Evolutionary conservation across 208 protist species (phyloP).

Genomic region (Lotmaria passim): DNA sequence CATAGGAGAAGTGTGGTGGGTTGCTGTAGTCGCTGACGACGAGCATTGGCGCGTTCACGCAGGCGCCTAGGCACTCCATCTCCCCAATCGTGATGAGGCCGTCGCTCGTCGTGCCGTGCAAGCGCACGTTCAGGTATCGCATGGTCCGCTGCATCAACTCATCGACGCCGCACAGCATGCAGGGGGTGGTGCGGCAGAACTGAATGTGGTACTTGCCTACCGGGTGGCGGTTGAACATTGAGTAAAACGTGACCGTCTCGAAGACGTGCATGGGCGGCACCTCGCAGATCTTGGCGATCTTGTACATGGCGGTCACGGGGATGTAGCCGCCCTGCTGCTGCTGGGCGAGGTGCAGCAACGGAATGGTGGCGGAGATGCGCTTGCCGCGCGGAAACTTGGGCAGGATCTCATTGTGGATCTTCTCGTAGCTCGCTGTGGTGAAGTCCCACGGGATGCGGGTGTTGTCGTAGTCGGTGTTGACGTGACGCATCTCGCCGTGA

Average conservation of each 20-base stretch:
- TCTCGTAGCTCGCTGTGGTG: conserved; percentile 85
- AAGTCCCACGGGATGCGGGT: conserved; percentile 94
- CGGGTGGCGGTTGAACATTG: conserved; percentile 95
- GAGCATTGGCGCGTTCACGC: conserved; percentile 94
- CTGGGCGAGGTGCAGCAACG: conserved; percentile 92
- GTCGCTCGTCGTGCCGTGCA: conserved; percentile 88
- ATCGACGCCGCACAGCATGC: conserved; percentile 92
- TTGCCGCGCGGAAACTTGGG: conserved; percentile 91
- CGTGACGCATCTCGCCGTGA: conserved; percentile 87
- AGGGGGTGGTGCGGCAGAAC: conserved; percentile 94
- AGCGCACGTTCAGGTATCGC: conserved; percentile 83
- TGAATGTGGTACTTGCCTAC: conserved; percentile 95
- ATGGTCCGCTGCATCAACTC: conserved; percentile 84
- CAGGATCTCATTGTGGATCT: conserved; percentile 90
- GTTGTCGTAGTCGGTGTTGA: conserved; percentile 91
- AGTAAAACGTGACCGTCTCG: conserved; percentile 93
- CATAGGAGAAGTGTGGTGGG: conserved; percentile 88
- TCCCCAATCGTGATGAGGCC: conserved; percentile 92
- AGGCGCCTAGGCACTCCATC: conserved; percentile 95
- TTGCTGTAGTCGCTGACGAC: conserved; percentile 93
- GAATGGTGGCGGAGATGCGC: conserved; percentile 84
- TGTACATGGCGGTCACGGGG: conserved; percentile 94
- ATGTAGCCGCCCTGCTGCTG: conserved; percentile 92
- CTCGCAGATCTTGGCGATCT: conserved; percentile 94
- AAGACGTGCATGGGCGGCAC: conserved; percentile 93